Base-by-base conservation (phyloP, 352 stramenopile species). In the Globisporangium heterothallicum region DNA sequence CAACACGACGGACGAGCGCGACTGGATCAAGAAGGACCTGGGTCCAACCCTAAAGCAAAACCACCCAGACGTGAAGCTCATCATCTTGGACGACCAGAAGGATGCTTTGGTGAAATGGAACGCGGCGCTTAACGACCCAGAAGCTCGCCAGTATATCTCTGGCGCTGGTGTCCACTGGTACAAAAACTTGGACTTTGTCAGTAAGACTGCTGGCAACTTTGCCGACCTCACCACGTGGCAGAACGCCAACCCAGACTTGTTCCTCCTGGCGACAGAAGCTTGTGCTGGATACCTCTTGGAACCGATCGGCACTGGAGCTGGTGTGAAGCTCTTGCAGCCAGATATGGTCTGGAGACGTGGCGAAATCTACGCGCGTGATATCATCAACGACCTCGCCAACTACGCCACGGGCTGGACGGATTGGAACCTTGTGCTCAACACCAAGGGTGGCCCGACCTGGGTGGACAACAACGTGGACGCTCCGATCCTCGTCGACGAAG, bases 161-260 rank as follows among this genome's bases (percentile, higher is more conserved):
- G 88, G 88, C 42, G 63, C 88, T 29, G 88, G 77, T 16, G 86
- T 94, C 60, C 88, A 97, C 64, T 96, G 87, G 84, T 92, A 94
- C 68, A 78, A 77, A 63, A 64, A 78, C 49, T 32, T 85, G 12
- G 74, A 86, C 49, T 83, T 86, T 25, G 53, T 74, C 44, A 45
- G 68, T 7, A 66, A 67, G 45, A 59, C 59, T 5, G 60, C 61
- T 1, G 74, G 71, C 16, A 68, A 85, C 57, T 86, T 84, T 41
- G 57, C 67, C 6, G 55, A 66, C 16, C 63, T 90, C 21, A 56
- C 63, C 9, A 68, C 63, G 8, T 86, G 83, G 64, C 72, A 90
- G 35, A 41, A 68, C 8, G 58, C 64, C 10, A 77, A 85, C 53
- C 75, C 78, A 9, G 66, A 89, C 56, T 19, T 90, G 49, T 92